Evolutionary conservation across 495 filamentous ascomycete species (phyloP).

Genomic region (Xylaria nigripes): DNA sequence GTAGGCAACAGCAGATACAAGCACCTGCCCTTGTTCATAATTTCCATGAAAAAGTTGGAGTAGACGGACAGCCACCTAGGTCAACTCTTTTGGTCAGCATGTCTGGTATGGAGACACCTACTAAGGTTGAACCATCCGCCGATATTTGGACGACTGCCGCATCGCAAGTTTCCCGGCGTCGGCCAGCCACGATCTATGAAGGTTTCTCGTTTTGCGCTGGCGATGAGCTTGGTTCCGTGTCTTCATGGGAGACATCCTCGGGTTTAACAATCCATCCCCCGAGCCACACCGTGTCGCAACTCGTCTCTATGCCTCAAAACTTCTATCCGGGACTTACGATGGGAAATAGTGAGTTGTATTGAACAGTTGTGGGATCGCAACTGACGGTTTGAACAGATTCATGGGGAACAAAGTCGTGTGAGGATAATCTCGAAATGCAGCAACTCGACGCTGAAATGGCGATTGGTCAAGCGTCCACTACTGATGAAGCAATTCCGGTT

Average conservation of each 20-base stretch:
- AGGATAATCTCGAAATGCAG: slow-evolving; percentile 40
- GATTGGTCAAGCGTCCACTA: slow-evolving; percentile 49
- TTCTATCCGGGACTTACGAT: slow-evolving; percentile 43
- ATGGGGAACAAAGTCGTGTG: slow-evolving; percentile 45
- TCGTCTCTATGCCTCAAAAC: slow-evolving; percentile 44
- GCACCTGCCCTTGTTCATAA: slow-evolving; percentile 35
- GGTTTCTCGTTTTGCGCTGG: slow-evolving; percentile 50
- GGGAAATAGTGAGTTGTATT: slow-evolving; percentile 41
- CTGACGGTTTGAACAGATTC: slow-evolving; percentile 32
- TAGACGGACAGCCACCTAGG: slow-evolving; percentile 30
- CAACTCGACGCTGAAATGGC: slow-evolving; percentile 41
- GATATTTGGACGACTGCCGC: slow-evolving; percentile 39
- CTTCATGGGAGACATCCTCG: slow-evolving; percentile 48
- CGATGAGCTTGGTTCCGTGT: slow-evolving; percentile 40
- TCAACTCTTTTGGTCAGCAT: slow-evolving; percentile 33
- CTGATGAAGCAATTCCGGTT: slow-evolving; percentile 49
- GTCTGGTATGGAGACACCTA: slow-evolving; percentile 32
- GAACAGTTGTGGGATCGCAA: slow-evolving; percentile 11
- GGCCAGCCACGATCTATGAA: slow-evolving; percentile 51
- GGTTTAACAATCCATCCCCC: slow-evolving; percentile 42
- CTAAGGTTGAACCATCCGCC: slow-evolving; percentile 31
- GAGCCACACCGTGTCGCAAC: slow-evolving; percentile 40
- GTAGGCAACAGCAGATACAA: slow-evolving; percentile 38
- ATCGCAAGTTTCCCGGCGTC: slow-evolving; percentile 36
- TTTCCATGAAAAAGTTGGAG: slow-evolving; percentile 31